phyloP scores from a whole-genome alignment of 257 asterid species.

The Galeopsis tetrahit region DNA sequence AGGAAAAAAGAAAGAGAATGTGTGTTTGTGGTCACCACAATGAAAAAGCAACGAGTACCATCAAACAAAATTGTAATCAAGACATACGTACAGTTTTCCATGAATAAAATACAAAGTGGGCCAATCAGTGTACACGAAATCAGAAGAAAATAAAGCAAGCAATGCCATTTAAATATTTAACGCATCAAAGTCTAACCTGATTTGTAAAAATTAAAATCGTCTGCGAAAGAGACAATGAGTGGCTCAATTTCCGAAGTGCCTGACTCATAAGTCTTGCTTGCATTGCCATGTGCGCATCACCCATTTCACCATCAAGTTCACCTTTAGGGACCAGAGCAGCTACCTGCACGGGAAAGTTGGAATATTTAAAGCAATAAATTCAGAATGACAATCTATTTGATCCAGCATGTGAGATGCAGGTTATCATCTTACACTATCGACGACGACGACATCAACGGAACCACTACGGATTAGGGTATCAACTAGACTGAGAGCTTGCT shows the following conservation, averaged over 20 bases:
- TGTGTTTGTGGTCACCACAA: constrained; percentile 10
- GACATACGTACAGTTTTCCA: constrained; percentile 10
- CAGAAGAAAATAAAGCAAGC: neutral
- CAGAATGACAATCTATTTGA: constrained; percentile 16
- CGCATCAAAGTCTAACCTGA: constrained; percentile 58
- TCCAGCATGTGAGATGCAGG: constrained; percentile 31
- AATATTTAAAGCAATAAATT: constrained; percentile 19
- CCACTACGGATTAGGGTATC: constrained; percentile 98
- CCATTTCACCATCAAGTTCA: constrained; percentile 99
- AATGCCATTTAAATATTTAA: neutral
- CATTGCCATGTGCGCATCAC: constrained; percentile 99
- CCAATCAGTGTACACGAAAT: neutral
- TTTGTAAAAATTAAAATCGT: constrained; percentile 85
- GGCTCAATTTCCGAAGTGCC: constrained; percentile 95
- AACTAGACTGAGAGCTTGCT: constrained; percentile 97
- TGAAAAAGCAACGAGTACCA: constrained; percentile 20
- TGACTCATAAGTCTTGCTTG: constrained; percentile 99
- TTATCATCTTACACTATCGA: constrained; percentile 76
- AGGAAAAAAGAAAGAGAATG: neutral
- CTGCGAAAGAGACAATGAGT: constrained; percentile 91
- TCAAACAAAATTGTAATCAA: neutral
- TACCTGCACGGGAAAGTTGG: constrained; percentile 57
- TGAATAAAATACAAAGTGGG: constrained; percentile 1
- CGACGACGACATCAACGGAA: constrained; percentile 97
- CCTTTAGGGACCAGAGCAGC: constrained; percentile 98